Percentiles rank a stretch among this genome's conserved stretches.
These are phyloP conservation scores for Cyclospora cayetanensis DNA, from an alignment of 169 alveolate genomes.

Conservation along the genomic window DNA sequence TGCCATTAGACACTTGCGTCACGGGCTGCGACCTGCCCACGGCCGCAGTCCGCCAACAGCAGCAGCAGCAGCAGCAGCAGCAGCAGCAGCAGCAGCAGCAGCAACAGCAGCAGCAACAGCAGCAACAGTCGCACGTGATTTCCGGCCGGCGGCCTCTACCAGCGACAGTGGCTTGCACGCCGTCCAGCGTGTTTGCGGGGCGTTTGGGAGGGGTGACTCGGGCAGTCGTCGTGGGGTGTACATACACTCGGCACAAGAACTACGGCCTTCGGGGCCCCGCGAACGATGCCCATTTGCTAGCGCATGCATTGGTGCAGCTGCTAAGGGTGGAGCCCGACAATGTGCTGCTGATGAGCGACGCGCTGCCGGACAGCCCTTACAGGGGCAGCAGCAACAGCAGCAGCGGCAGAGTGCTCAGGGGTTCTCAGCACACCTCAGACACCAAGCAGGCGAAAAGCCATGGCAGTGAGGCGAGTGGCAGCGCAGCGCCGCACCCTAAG, in stretches of 20 bases:
- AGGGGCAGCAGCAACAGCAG: constrained; percentile 73
- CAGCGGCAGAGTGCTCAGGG: constrained; percentile 14
- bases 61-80: constrained; percentile 47
- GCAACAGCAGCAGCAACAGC: constrained; percentile 56
- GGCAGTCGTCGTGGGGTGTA: constrained; percentile 91
- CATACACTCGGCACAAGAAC: constrained; percentile 78
- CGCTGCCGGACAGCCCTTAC: constrained; percentile 84
- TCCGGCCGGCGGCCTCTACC: constrained; percentile 9
- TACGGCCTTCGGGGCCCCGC: constrained; percentile 86
- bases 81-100: constrained; percentile 48
- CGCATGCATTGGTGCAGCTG: constrained; percentile 84
- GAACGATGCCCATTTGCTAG: constrained; percentile 90
- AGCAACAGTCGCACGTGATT: background rate
- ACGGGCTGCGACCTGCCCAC: too few relatives aligned
- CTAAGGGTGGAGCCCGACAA: constrained; percentile 84
- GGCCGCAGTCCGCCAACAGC: too few relatives aligned
- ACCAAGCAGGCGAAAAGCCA: constrained; percentile 38
- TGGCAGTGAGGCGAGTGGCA: constrained; percentile 26
- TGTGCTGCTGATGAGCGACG: constrained; percentile 84
- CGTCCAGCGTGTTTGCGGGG: background rate
- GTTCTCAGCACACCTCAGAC: constrained; percentile 9
- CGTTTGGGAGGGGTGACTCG: constrained; percentile 65
- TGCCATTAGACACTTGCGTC: background rate
- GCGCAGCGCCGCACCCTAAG: constrained; percentile 8
- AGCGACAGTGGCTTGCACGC: background rate